Base-by-base conservation (phyloP, 495 filamentous ascomycete genomes). In the Tuber aestivum region DNA sequence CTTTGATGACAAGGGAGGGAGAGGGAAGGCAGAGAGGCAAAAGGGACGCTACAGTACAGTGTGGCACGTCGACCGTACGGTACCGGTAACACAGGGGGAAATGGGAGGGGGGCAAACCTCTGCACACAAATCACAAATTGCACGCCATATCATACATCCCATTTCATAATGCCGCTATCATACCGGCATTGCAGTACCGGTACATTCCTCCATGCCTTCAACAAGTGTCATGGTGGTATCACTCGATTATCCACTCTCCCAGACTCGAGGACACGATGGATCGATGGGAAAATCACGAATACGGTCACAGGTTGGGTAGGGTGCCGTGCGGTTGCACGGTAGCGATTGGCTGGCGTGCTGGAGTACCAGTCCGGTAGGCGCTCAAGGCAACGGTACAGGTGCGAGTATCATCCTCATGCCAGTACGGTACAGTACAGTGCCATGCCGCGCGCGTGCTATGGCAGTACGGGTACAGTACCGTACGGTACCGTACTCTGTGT, bases 21-120 rank as follows among this genome's bases (percentile, higher is more conserved):
- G 56, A 73, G 32, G 42, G 71, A 38, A 45, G 61, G n/a, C 8
- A 73, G 44, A 73, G 61, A 38, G 45, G 72, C 14, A 73, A 70
- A 73, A 23, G 61, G 23, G 23, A 70, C 44, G 20, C 69, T 40
- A n/a, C 72, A 32, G 32, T 40, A n/a, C 72, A 32, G 32, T 48
- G 40, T 65, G 16, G 12, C 37, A 70, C 41, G 23, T 37, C n/a
- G n/a, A n/a, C n/a, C n/a, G n/a, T n/a, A n/a, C n/a, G n/a, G n/a
- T n/a, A n/a, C n/a, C n/a, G n/a, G 40, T 41, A 21, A 40, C 7
- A 40, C 38, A 3, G 38, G 38, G 27, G 27, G 14, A 35, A 65
- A 65, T 18, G 21, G 3, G 21, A 4, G 56, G 56, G 32, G 56
- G 56, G 56, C 56, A 65, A 65, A 65, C 56, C 35, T 65, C 56